A percentile compares a stretch with the other conserved stretches of the same genome.
Evolutionary conservation across 2,329 filamentous ascomycete genomes (phyloP).

Genomic region (Nectriaceae sp.): DNA sequence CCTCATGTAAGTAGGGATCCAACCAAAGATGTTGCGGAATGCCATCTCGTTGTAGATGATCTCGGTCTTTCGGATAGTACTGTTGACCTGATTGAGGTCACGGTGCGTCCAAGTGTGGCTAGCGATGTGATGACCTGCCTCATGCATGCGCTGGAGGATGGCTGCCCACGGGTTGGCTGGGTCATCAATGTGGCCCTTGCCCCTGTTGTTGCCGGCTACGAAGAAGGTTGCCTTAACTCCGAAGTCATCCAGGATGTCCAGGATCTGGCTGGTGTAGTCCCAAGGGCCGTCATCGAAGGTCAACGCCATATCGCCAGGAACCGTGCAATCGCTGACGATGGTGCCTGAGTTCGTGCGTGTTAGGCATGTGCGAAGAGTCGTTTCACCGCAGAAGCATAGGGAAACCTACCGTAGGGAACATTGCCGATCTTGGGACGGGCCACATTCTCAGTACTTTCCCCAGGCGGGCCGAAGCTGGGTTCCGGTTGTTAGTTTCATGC

Average conservation of each 20-base stretch:
- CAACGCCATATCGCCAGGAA: conserved; percentile 41
- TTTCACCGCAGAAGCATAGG: conserved; percentile 5
- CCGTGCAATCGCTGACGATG: conserved; percentile 37
- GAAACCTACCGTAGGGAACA: conserved; percentile 39
- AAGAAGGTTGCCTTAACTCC: conserved; percentile 44
- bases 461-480: conserved; percentile 34
- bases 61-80: conserved; percentile 37
- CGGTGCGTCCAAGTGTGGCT: conserved; percentile 51
- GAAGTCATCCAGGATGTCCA: conserved; percentile 38
- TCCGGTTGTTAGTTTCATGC: conserved; percentile 12
- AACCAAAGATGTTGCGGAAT: conserved; percentile 43
- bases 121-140: conserved; percentile 47
- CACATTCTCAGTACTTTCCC: conserved; percentile 33
- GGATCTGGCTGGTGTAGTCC: conserved; percentile 41
- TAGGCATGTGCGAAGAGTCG: conserved; percentile 14
- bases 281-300: conserved; percentile 52
- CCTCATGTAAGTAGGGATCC: conserved; percentile 46
- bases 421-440: conserved; percentile 33
- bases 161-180: conserved; percentile 33
- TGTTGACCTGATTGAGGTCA: conserved; percentile 39
- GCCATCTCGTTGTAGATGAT: conserved; percentile 49
- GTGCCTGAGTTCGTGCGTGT: conserved; percentile 27
- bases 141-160: conserved; percentile 43
- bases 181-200: conserved; percentile 44
- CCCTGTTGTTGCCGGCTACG: conserved; percentile 43